A percentile compares a stretch with the other conserved stretches of the same genome.
phyloP scores from a whole-genome alignment of 495 filamentous ascomycete genomes.

The Poronia punctata region DNA sequence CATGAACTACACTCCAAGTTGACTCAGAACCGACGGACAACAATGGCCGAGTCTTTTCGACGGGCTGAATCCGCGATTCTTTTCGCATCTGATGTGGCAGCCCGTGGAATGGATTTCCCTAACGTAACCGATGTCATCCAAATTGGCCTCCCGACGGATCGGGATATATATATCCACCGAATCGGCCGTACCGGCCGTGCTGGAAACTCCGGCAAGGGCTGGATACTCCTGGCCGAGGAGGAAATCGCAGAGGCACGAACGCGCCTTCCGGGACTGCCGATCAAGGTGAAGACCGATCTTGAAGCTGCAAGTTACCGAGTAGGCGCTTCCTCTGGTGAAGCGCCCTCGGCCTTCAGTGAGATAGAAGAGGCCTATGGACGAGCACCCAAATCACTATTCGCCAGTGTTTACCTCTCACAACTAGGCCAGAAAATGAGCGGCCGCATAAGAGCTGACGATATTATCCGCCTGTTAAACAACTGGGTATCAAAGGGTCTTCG shows the following conservation, averaged over 20 bases:
- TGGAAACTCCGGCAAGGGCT: slow-evolving; percentile 72
- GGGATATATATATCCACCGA: slow-evolving; percentile 84
- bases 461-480: slow-evolving; percentile 55
- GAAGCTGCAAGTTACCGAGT: slow-evolving; percentile 44
- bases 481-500: slow-evolving; percentile 56
- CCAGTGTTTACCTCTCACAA: slow-evolving; percentile 34
- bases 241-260: slow-evolving; percentile 46
- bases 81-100: slow-evolving; percentile 89
- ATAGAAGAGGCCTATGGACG: slow-evolving; percentile 25
- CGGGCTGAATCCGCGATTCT: slow-evolving; percentile 58
- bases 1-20: slow-evolving; percentile 76
- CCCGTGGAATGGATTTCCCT: slow-evolving; percentile 95
- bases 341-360: slow-evolving; percentile 33
- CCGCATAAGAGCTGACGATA: slow-evolving; percentile 18
- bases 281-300: slow-evolving; percentile 48
- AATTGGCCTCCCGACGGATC: slow-evolving; percentile 59
- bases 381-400: slow-evolving; percentile 27
- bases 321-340: slow-evolving; percentile 27
- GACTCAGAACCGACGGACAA: slow-evolving; percentile 58
- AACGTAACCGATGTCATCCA: slow-evolving; percentile 89
- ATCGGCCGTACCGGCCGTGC: slow-evolving; percentile 69
- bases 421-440: slow-evolving; percentile 42
- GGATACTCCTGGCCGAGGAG: slow-evolving; percentile 57
- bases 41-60: slow-evolving; percentile 65
- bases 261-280: slow-evolving; percentile 56